Evolutionary conservation across 2,329 filamentous ascomycete species (phyloP).

Genomic region (Hypoxylon sp.): DNA sequence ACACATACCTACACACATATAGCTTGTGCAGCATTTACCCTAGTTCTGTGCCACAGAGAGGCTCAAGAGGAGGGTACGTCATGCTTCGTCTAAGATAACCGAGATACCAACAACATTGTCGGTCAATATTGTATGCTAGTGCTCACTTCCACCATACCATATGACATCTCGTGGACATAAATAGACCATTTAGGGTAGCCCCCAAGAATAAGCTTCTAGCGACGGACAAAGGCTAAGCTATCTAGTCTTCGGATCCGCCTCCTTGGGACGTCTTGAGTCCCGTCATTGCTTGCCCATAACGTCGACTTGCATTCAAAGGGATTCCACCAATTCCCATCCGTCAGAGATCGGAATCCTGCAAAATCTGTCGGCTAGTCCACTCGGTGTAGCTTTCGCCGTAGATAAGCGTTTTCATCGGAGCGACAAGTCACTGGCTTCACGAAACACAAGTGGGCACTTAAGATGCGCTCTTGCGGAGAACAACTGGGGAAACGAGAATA

Average conservation of each 20-base stretch:
- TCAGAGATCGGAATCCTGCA: slow-evolving; percentile 24
- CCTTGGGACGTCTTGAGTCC: slow-evolving; percentile 31
- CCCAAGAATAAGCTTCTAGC: slow-evolving; percentile 30
- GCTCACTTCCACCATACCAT: slow-evolving; percentile 42
- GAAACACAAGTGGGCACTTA: slow-evolving; percentile 14
- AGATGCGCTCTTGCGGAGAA: slow-evolving; percentile 9
- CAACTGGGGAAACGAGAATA: slow-evolving; percentile 10
- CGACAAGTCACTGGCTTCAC: slow-evolving; percentile 10
- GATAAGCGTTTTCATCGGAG: slow-evolving; percentile 31
- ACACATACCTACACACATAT: slow-evolving; percentile 11
- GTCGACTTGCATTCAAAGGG: slow-evolving; percentile 36
- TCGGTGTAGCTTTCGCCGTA: slow-evolving; percentile 22
- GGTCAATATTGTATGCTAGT: slow-evolving; percentile 41
- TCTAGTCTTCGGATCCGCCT: slow-evolving; percentile 34
- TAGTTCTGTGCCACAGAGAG: slow-evolving; percentile 28
- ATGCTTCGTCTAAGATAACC: slow-evolving; percentile 27
- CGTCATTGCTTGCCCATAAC: slow-evolving; percentile 31
- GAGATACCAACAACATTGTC: slow-evolving; percentile 26
- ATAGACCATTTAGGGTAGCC: slow-evolving; percentile 35
- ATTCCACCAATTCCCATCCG: slow-evolving; percentile 28
- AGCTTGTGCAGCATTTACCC: slow-evolving; percentile 27
- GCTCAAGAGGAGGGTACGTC: slow-evolving; percentile 36
- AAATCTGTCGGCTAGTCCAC: slow-evolving; percentile 15
- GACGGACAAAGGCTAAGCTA: slow-evolving; percentile 27
- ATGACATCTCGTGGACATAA: slow-evolving; percentile 41